phyloP scores from a whole-genome alignment of 129 eudicot species.

The Lonicera japonica region DNA sequence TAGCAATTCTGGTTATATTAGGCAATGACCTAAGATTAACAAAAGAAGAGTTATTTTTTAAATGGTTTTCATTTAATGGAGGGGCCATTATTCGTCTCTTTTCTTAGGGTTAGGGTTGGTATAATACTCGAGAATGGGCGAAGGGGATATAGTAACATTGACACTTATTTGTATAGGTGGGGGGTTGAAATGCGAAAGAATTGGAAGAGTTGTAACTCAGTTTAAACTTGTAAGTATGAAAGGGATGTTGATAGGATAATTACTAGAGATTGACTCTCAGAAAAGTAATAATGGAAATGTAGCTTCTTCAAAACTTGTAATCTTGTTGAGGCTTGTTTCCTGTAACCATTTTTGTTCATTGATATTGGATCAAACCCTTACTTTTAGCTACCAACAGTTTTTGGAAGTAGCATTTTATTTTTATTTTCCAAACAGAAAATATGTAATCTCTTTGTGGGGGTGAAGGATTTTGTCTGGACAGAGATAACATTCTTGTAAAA shows the following conservation, averaged over 20 bases:
- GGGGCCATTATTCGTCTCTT: slow-evolving; percentile 3
- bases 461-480: too few relatives aligned
- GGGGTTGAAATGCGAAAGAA: slow-evolving; percentile 22
- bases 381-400: too few relatives aligned
- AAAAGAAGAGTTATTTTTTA: slow-evolving; percentile 14
- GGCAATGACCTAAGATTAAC: slow-evolving; percentile 27
- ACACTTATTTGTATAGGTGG: slow-evolving; percentile 32
- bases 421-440: too few relatives aligned
- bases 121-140: slow-evolving; percentile 14
- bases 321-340: slow-evolving; percentile 4
- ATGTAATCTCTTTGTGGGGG: too few relatives aligned
- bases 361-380: not conserved
- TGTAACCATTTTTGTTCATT: not conserved
- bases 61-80: slow-evolving; percentile 9
- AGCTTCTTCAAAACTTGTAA: slow-evolving; percentile 2
- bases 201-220: slow-evolving; percentile 16
- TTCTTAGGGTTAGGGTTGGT: slow-evolving; percentile 3
- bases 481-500: too few relatives aligned
- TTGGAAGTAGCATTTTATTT: too few relatives aligned
- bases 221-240: slow-evolving; percentile 27
- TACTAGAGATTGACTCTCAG: slow-evolving; percentile 10
- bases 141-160: slow-evolving; percentile 25
- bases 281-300: slow-evolving; percentile 23
- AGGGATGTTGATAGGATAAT: slow-evolving; percentile 11
- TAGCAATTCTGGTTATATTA: slow-evolving; percentile 27